Conservation (phyloP, 1,284 basidiomycete genomes). For the Cerioporus squamosus region DNA sequence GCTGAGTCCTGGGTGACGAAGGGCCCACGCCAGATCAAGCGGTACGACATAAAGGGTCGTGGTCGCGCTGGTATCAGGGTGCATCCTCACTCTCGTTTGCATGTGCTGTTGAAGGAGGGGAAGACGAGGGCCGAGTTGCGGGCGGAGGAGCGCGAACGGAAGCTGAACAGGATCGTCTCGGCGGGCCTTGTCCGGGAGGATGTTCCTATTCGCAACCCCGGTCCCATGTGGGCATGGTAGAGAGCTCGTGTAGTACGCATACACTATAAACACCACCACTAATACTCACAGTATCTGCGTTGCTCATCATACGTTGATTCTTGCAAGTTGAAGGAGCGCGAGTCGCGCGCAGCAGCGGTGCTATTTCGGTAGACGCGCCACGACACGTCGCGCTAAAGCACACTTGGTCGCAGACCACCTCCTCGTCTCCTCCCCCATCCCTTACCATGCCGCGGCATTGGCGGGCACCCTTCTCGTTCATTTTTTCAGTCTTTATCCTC, state of each 20-base stretch:
- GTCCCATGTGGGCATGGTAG: conserved; percentile 86
- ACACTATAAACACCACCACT: conserved; percentile 9
- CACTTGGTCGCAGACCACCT: conserved; percentile 21
- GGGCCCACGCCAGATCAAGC: conserved; percentile 66
- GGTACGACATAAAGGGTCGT: conserved; percentile 87
- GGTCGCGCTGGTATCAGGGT: conserved; percentile 81
- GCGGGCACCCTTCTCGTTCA: conserved; percentile 33
- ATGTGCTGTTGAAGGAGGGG: conserved; percentile 84
- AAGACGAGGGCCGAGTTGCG: conserved; percentile 78
- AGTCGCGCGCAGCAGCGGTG: conserved; percentile 5
- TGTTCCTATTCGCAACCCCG: conserved; percentile 76
- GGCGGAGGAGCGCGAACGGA: conserved; percentile 64
- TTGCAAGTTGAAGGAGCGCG: neutral
- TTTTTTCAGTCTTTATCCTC: conserved; percentile 30
- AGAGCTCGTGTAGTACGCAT: conserved; percentile 10
- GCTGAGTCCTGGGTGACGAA: conserved; percentile 95
- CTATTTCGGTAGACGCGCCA: conserved; percentile 28
- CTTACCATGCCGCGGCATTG: conserved; percentile 38
- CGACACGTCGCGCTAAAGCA: conserved; percentile 23
- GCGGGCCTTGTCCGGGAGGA: conserved; percentile 82
- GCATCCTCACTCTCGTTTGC: conserved; percentile 79
- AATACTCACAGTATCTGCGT: neutral
- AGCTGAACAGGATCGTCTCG: conserved; percentile 77
- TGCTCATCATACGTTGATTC: neutral
- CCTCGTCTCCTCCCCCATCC: conserved; percentile 13